Evolutionary conservation across 768 basidiomycete species (phyloP), one percentile per base, ranked within the genome.

Genomic region (Boletellus emodensis): DNA sequence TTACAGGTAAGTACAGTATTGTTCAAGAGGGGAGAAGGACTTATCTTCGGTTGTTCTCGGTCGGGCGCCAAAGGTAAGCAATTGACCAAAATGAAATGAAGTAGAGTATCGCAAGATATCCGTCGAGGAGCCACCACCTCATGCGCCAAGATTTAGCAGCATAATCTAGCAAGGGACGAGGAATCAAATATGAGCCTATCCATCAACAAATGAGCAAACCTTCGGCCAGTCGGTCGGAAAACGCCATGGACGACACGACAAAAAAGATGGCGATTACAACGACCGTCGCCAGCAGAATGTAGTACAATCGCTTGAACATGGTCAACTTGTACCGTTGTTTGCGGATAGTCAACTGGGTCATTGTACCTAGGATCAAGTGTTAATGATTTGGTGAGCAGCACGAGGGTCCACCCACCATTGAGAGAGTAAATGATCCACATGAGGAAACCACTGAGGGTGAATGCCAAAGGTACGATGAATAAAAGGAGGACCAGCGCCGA

Each of bases 51-150:
- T 94, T 94, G 65, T 89, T 83, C 36, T 77, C 81, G n/a, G 88
- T 86, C 24, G 96, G 96, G 33, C 94, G 81, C 95, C 96, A 99
- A 26, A 98, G 75, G 70, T 83, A 96, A 2, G 90, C 83, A 54
- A 97, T 92, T 10, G 80, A 73, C 53, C 74, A 71, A 67, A 98
- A 98, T 32, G 85, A 83, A 26, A 77, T 71, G 40, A 96, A 79
- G 66, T 95, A 98, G 22, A 98, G 82, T 40, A 94, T 76, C 2
- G 90, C 84, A 40, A 98, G 78, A 77, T 92, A 98, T 15, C 94
- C 96, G 61, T 99, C 96, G 37, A 99, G 77, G 6, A 99, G 75
- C 87, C 93, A 93, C 96, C 96, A 99, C 42, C 94, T 85, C 48
- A 81, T 76, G 52, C 77, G 80, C 94, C 94, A 97, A 15, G 90